Percentiles rank a stretch among this genome's conserved stretches.
These are phyloP conservation scores for Polytrichum formosum DNA, from an alignment of 225 moss, liverwort and hornwort genomes.

Conservation along the genomic window DNA sequence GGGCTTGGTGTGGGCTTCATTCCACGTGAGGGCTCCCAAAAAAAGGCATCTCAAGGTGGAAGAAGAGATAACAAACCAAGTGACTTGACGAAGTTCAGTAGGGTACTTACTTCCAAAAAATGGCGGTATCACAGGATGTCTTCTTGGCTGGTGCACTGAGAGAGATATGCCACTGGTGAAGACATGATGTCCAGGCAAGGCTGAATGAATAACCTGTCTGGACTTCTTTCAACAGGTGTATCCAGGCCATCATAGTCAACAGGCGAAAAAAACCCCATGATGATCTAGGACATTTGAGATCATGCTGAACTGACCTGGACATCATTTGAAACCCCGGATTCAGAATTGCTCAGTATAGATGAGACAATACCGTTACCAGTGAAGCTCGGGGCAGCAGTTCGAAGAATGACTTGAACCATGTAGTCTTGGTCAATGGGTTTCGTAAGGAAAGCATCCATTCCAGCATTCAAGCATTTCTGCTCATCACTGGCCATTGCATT, in stretches of 20 bases:
- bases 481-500: conserved; percentile 74
- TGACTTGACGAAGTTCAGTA: too few species aligned
- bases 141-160: not conserved
- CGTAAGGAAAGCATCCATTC: conserved; percentile 71
- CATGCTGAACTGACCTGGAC: conserved; percentile 19
- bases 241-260: conserved; percentile 5
- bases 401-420: conserved; percentile 55
- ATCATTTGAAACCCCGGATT: conserved; percentile 9
- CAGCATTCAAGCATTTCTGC: conserved; percentile 54
- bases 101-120: too few species aligned
- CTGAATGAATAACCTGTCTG: too few species aligned
- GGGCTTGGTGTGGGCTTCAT: not conserved
- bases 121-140: too few species aligned
- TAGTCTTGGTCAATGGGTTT: conserved; percentile 67
- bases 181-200: not conserved
- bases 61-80: not conserved
- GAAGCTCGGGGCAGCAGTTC: conserved; percentile 20
- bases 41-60: not conserved
- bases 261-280: not conserved
- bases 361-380: conserved; percentile 4
- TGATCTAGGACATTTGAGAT: conserved; percentile 6
- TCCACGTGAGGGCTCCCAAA: not conserved
- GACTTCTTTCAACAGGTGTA: not conserved
- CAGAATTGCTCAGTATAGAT: conserved; percentile 9
- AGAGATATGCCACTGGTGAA: not conserved